A percentile compares a stretch with the other conserved stretches of the same genome.
phyloP scores from a whole-genome alignment of 2,329 filamentous ascomycete species.

The Colletotrichum camelliae region DNA sequence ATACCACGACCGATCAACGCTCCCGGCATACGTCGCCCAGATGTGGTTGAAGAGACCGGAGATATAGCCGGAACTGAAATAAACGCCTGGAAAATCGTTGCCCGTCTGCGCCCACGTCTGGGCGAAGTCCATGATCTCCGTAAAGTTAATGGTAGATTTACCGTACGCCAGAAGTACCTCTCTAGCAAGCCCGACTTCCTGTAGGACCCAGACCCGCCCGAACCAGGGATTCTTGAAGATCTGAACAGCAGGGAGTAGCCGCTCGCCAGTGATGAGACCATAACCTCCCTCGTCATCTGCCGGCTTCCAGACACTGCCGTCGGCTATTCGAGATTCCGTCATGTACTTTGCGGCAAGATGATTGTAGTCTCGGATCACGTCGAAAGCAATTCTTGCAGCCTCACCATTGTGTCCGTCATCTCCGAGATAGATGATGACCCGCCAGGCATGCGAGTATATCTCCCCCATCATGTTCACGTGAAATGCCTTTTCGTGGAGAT shows the following conservation, averaged over 20 bases:
- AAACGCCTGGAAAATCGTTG: neutral
- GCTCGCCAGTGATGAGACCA: neutral
- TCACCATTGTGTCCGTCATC: neutral
- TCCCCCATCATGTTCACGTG: neutral
- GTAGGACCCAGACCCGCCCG: slow-evolving; percentile 2
- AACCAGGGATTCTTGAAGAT: neutral
- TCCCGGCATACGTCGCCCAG: neutral
- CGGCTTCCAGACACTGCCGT: neutral
- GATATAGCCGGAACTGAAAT: neutral
- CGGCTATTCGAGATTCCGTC: neutral
- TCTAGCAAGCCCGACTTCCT: neutral
- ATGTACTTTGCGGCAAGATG: neutral
- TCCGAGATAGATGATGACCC: neutral
- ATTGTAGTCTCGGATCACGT: neutral
- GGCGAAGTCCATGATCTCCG: neutral
- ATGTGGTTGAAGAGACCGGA: neutral
- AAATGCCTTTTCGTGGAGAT: neutral
- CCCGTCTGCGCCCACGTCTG: neutral
- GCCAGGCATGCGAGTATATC: neutral
- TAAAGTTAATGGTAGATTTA: neutral
- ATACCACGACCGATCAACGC: neutral
- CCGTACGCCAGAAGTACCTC: neutral
- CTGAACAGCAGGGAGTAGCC: neutral
- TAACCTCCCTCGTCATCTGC: neutral
- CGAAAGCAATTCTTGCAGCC: neutral